Evolutionary conservation across 139 green algal genomes (phyloP).

Genomic region (Gonium pectorale): DNA sequence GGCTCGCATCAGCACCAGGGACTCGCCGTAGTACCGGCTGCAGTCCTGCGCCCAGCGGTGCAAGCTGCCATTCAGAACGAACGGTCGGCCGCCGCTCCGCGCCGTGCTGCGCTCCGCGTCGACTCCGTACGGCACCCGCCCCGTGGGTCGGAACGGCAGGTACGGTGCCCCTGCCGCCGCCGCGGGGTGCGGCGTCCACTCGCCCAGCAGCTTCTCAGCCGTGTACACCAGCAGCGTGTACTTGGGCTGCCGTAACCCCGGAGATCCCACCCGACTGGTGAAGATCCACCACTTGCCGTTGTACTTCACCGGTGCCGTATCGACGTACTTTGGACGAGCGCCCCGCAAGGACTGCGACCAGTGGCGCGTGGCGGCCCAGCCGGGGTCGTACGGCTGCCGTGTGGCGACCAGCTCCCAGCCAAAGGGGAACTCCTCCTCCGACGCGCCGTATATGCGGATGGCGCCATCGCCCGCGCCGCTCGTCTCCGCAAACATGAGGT

Average conservation of each 20-base stretch:
- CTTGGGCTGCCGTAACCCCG: slow-evolving; percentile 11
- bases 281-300: slow-evolving; percentile 29
- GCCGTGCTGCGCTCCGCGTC: not conserved
- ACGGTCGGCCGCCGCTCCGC: slow-evolving; percentile 27
- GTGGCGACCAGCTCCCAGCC: not conserved
- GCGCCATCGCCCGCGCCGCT: not conserved
- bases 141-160: not conserved
- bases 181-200: slow-evolving; percentile 13
- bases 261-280: slow-evolving; percentile 6
- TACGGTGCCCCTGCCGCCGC: not conserved
- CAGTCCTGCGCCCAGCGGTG: slow-evolving; percentile 47
- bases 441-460: slow-evolving; percentile 25
- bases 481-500: slow-evolving; percentile 41
- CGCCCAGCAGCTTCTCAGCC: not conserved
- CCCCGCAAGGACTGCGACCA: slow-evolving; percentile 43
- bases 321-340: slow-evolving; percentile 1
- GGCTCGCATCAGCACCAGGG: slow-evolving; percentile 13
- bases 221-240: slow-evolving; percentile 43
- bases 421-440: not conserved
- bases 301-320: slow-evolving; percentile 34
- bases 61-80: not conserved
- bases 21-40: slow-evolving; percentile 28
- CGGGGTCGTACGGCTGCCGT: not conserved
- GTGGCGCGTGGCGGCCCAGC: slow-evolving; percentile 19
- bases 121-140: slow-evolving; percentile 10